Conservation (phyloP, 306 rosid species). For the Vicia villosa region DNA sequence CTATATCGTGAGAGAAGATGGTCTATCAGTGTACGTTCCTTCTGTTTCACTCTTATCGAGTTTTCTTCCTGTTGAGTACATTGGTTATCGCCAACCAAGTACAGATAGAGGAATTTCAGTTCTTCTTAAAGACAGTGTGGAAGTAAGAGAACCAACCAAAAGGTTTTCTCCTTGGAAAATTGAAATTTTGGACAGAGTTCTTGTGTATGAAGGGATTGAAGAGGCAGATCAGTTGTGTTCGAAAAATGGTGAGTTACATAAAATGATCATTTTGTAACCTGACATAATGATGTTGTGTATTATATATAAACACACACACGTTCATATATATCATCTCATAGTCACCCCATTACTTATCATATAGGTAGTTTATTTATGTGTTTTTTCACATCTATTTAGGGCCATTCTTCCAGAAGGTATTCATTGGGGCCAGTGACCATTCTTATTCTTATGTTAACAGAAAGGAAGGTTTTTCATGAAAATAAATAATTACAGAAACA, state of each 20-base stretch:
- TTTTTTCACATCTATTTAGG: conserved; percentile 23
- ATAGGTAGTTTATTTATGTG: conserved; percentile 17
- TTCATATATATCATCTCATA: too few relatives aligned
- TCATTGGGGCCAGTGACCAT: background rate
- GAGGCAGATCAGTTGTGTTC: conserved; percentile 79
- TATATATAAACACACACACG: too few relatives aligned
- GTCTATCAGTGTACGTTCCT: conserved; percentile 80
- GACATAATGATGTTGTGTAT: conserved; percentile 8
- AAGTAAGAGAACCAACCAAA: conserved; percentile 46
- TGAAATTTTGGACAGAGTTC: conserved; percentile 89
- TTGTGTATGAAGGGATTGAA: conserved; percentile 74
- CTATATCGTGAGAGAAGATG: conserved; percentile 77
- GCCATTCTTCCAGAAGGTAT: conserved; percentile 2
- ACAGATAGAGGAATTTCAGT: conserved; percentile 42
- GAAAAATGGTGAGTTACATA: conserved; percentile 74
- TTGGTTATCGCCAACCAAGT: conserved; percentile 58
- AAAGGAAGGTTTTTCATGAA: conserved; percentile 8
- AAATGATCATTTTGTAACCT: conserved; percentile 8
- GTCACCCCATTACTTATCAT: background rate
- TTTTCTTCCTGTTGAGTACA: conserved; percentile 65
- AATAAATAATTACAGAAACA: background rate
- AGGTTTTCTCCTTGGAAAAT: conserved; percentile 68
- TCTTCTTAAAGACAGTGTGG: conserved; percentile 52
- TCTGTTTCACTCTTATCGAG: conserved; percentile 65
- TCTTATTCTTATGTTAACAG: conserved; percentile 5